Conservation (phyloP, 2,329 filamentous ascomycete genomes). For the Epichloe elymi region DNA sequence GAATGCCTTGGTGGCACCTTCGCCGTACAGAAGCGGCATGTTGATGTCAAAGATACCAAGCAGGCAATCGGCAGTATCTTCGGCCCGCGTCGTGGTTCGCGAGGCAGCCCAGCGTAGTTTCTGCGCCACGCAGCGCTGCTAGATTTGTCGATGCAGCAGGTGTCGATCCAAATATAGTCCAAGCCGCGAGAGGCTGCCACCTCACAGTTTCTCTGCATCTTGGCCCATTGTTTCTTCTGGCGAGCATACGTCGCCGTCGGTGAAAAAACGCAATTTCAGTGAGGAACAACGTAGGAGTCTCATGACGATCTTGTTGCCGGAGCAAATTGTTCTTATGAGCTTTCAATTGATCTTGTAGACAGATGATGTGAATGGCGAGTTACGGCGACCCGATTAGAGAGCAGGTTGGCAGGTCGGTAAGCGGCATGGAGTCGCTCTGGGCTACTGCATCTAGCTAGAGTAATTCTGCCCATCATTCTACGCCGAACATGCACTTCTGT, state of each 20-base stretch:
- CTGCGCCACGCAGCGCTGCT: not conserved
- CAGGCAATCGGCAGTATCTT: constrained; percentile 11
- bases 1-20: constrained; percentile 17
- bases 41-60: constrained; percentile 21
- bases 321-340: not conserved
- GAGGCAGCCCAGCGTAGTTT: too few species aligned
- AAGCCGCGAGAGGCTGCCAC: constrained; percentile 2
- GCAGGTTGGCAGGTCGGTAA: not conserved
- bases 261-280: not conserved
- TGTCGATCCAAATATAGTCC: not conserved
- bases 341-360: too few species aligned
- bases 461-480: too few species aligned
- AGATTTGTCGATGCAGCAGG: constrained; percentile 5
- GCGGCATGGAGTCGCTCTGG: too few species aligned
- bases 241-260: not conserved
- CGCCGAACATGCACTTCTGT: too few species aligned
- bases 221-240: constrained; percentile 2
- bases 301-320: not conserved
- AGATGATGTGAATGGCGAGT: too few species aligned
- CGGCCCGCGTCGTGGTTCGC: too few species aligned
- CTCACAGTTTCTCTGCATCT: constrained; percentile 7
- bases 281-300: not conserved
- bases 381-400: too few species aligned
- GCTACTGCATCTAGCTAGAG: too few species aligned
- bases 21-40: constrained; percentile 21